Evolutionary conservation across 208 protist species (phyloP).

Genomic region (Acanthamoeba triangularis): DNA sequence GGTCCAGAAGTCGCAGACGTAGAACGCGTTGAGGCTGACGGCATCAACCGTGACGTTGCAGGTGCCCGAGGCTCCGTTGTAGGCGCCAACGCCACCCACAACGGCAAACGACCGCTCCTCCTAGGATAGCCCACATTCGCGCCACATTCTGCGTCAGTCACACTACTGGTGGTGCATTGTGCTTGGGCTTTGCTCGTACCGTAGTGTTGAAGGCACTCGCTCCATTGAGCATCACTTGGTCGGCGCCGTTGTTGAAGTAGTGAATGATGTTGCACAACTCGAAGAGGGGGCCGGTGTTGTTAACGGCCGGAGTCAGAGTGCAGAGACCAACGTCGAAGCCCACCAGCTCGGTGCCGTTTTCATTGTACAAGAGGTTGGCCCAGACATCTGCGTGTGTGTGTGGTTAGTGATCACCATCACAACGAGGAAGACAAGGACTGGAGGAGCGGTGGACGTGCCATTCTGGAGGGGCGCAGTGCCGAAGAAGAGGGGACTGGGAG

Average conservation of each 20-base stretch:
- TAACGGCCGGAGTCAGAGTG: neutral
- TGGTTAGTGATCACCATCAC: neutral
- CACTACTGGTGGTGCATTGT: neutral
- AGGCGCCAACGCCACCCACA: neutral
- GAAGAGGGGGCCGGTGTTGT: neutral
- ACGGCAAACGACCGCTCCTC: neutral
- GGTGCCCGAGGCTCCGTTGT: neutral
- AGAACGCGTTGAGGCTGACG: neutral
- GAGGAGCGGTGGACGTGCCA: neutral
- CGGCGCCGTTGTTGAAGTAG: conserved; percentile 45
- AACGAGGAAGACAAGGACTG: neutral
- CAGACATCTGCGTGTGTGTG: neutral
- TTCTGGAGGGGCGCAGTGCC: neutral
- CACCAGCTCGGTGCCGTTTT: neutral
- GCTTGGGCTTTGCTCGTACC: neutral
- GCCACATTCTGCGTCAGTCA: no score
- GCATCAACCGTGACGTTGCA: neutral
- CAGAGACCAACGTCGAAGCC: conserved; percentile 7
- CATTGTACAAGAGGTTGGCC: neutral
- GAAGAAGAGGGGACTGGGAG: neutral
- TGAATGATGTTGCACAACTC: conserved; percentile 11
- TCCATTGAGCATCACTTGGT: conserved; percentile 13
- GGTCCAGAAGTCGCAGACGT: neutral
- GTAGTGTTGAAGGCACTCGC: neutral
- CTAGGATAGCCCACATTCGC: neutral